Evolutionary conservation across 306 rosid genomes (phyloP).

Genomic region (Alnus glutinosa): DNA sequence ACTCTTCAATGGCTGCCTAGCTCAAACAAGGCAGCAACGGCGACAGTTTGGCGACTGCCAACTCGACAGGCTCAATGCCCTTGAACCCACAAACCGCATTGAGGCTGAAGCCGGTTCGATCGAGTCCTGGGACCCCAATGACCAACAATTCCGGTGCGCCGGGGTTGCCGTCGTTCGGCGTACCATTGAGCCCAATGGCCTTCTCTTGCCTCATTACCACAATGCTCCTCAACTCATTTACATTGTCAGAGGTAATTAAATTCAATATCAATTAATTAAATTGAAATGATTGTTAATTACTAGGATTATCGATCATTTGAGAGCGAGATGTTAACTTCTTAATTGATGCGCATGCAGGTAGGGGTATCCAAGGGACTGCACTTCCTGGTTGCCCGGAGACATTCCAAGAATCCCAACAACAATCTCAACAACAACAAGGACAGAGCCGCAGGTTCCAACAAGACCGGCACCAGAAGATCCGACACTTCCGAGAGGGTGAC

Average conservation of each 20-base stretch:
- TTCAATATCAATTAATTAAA: no score
- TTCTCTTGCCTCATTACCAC: slow-evolving; percentile 47
- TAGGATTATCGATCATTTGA: no score
- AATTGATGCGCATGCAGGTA: slow-evolving; percentile 14
- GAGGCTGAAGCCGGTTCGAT: slow-evolving; percentile 41
- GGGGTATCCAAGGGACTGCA: slow-evolving; percentile 37
- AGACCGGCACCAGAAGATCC: slow-evolving; percentile 47
- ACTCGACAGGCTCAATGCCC: slow-evolving; percentile 15
- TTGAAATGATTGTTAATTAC: no score
- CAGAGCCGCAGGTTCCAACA: not conserved
- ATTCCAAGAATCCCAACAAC: slow-evolving; percentile 36
- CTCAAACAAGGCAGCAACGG: not conserved
- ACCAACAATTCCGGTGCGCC: slow-evolving; percentile 37
- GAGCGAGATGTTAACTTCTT: not conserved
- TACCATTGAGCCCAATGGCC: slow-evolving; percentile 45
- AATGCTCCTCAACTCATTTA: slow-evolving; percentile 42
- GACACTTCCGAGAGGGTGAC: slow-evolving; percentile 36
- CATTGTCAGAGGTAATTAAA: slow-evolving; percentile 28
- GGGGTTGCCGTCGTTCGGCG: slow-evolving; percentile 34
- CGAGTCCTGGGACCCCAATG: slow-evolving; percentile 51
- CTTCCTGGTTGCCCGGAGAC: slow-evolving; percentile 51
- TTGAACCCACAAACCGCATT: slow-evolving; percentile 29
- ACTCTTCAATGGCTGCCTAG: slow-evolving; percentile 10
- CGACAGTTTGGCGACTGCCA: slow-evolving; percentile 33
- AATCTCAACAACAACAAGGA: not conserved